phyloP scores from a whole-genome alignment of 345 rosid genomes.

The Citrus sinensis region DNA sequence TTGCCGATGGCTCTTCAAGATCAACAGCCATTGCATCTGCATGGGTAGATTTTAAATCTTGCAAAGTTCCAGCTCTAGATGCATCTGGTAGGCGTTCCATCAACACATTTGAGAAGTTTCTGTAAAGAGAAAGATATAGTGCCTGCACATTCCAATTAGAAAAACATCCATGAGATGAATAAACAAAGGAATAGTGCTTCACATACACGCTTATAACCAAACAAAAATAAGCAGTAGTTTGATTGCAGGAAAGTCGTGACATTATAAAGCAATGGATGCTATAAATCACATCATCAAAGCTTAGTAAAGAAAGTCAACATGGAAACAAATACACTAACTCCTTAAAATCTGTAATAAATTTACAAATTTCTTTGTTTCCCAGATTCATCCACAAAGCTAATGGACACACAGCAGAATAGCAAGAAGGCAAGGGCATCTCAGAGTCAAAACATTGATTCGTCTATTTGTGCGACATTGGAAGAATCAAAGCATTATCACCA shows the following conservation, averaged over 20 bases:
- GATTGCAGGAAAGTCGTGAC: not conserved
- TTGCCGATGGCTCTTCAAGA: conserved; percentile 48
- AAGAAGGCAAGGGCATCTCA: too few species aligned
- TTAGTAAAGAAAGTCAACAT: not conserved
- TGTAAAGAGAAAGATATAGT: conserved; percentile 60
- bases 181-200: not conserved
- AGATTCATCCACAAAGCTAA: not conserved
- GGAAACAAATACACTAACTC: not conserved
- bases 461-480: not conserved
- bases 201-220: not conserved
- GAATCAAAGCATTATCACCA: not conserved
- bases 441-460: not conserved
- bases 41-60: conserved; percentile 48
- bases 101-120: conserved; percentile 64
- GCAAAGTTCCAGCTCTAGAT: conserved; percentile 54
- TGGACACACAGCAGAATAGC: too few species aligned
- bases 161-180: conserved; percentile 4
- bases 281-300: not conserved
- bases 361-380: not conserved
- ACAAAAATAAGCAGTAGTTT: not conserved
- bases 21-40: conserved; percentile 58
- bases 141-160: conserved; percentile 38
- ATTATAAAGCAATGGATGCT: not conserved
- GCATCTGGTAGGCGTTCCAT: conserved; percentile 78
- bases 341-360: not conserved